These are phyloP conservation scores for Mimosa pudica DNA, from an alignment of 306 rosid genomes.

Conservation along the genomic window DNA sequence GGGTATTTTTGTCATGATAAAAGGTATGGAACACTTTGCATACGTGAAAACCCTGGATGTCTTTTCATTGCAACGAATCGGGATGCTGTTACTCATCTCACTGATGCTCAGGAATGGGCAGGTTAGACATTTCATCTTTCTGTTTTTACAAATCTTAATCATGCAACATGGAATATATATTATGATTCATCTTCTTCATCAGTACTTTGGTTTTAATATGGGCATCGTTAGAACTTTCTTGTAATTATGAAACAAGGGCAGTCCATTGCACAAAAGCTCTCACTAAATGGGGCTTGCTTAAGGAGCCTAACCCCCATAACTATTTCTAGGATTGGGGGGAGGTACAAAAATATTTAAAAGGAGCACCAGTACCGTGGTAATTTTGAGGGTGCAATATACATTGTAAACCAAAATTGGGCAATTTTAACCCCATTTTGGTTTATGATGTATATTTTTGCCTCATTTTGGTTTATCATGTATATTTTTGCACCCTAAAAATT, in stretches of 20 bases:
- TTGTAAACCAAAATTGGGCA: too few relatives aligned
- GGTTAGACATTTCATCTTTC: constrained; percentile 49
- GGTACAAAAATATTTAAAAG: too few relatives aligned
- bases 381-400: too few relatives aligned
- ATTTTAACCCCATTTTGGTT: too few relatives aligned
- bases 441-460: too few relatives aligned
- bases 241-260: not conserved
- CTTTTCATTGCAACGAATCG: constrained; percentile 96
- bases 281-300: too few relatives aligned
- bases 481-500: too few relatives aligned
- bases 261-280: too few relatives aligned
- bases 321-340: too few relatives aligned
- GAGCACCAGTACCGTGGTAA: too few relatives aligned
- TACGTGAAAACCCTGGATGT: constrained; percentile 98
- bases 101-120: constrained; percentile 99
- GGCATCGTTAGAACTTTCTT: not conserved
- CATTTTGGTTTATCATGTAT: too few relatives aligned
- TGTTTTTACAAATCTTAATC: constrained; percentile 18
- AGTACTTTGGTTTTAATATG: not conserved
- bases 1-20: constrained; percentile 45
- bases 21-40: constrained; percentile 91
- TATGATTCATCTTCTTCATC: not conserved
- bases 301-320: too few relatives aligned
- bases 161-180: constrained; percentile 5
- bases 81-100: constrained; percentile 99